Percentiles rank a stretch among this genome's conserved stretches.
Conservation (phyloP, 441 rosid genomes). For the Corymbia calophylla region DNA sequence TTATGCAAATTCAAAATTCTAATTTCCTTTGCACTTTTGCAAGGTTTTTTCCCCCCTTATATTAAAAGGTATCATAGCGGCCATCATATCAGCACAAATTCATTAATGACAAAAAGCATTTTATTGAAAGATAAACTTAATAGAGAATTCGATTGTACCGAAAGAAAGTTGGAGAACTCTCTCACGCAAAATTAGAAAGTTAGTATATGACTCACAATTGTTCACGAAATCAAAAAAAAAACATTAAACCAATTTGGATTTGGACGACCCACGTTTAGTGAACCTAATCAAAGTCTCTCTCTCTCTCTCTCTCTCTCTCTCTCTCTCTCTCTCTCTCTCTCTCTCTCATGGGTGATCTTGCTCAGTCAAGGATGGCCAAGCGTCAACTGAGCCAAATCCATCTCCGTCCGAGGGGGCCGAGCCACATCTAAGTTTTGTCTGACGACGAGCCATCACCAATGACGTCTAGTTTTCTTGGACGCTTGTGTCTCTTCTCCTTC, state of each 20-base stretch:
- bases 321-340: too few relatives aligned
- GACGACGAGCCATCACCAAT: background rate
- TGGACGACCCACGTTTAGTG: background rate
- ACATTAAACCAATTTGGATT: background rate
- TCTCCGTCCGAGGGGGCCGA: too few relatives aligned
- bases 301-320: too few relatives aligned
- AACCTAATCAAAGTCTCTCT: background rate
- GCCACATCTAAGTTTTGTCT: background rate
- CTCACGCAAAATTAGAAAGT: background rate
- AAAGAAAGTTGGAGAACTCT: background rate
- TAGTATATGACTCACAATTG: background rate
- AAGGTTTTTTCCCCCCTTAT: too few relatives aligned
- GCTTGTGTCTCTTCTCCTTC: background rate
- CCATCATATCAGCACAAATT: background rate
- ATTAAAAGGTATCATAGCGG: too few relatives aligned
- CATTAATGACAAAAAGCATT: background rate
- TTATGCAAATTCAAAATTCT: background rate
- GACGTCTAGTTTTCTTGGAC: background rate
- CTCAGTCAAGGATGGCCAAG: background rate
- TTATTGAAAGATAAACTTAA: background rate
- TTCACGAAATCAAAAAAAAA: background rate
- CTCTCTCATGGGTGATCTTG: background rate
- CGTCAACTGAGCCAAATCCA: background rate
- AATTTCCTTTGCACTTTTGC: background rate
- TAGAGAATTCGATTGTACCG: background rate